phyloP scores from a whole-genome alignment of 352 stramenopile genomes.

The Phytophthora palmivora region DNA sequence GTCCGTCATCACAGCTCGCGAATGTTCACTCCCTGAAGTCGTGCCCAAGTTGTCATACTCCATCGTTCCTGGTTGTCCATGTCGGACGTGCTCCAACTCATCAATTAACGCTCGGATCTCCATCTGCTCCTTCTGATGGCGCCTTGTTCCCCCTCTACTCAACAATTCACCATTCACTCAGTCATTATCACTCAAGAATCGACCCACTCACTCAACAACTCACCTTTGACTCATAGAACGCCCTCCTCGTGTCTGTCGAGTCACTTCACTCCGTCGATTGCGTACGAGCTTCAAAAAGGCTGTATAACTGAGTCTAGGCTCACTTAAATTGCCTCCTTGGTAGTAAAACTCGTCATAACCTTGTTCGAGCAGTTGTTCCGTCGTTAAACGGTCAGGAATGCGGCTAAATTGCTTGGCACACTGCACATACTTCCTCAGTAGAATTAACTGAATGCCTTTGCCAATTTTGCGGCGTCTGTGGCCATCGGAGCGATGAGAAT shows the following conservation, averaged over 20 bases:
- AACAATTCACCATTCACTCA: conserved; percentile 13
- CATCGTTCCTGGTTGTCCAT: conserved; percentile 19
- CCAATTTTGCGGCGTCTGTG: conserved; percentile 53
- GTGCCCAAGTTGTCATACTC: conserved; percentile 36
- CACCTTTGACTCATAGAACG: conserved; percentile 30
- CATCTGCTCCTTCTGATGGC: conserved; percentile 51
- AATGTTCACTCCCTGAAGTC: conserved; percentile 22
- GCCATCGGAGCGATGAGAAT: conserved; percentile 8
- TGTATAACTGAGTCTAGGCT: conserved; percentile 60
- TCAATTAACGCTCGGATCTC: conserved; percentile 65
- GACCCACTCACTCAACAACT: background rate
- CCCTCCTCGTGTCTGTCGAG: conserved; percentile 29
- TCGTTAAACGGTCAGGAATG: conserved; percentile 54
- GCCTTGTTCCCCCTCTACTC: conserved; percentile 28
- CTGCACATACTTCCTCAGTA: conserved; percentile 70
- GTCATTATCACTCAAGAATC: conserved; percentile 1
- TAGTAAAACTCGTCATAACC: conserved; percentile 80
- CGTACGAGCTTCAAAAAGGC: conserved; percentile 76
- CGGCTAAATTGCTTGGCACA: conserved; percentile 57
- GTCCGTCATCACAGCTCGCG: conserved; percentile 23
- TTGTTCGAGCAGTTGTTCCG: conserved; percentile 69
- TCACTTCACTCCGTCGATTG: conserved; percentile 64
- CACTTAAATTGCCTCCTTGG: conserved; percentile 61
- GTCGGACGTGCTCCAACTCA: conserved; percentile 63
- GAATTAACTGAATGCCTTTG: conserved; percentile 63